Evolutionary conservation across 2,329 filamentous ascomycete species (phyloP), one percentile per base, ranked within the genome.

Genomic region (Diaporthe citriasiana): DNA sequence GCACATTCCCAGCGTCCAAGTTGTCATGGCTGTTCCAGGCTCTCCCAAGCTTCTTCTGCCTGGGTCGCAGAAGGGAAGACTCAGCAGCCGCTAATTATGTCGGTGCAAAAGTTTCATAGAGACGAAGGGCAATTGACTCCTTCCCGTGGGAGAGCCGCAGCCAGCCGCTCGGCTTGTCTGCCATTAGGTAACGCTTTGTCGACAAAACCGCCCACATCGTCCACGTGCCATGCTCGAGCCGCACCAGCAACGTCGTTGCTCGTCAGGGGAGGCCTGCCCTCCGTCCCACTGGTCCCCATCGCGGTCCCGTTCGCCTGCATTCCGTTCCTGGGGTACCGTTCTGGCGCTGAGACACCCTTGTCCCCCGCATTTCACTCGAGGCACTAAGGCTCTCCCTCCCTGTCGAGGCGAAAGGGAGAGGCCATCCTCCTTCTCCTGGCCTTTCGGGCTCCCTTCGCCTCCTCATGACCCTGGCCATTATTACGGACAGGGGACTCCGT

Each of bases 161-260:
- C 55, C 70, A 73, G n/a, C 70, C 70, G 63, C 35, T 17, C 47
- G 47, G 56, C 72, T 25, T 22, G 47, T 30, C 63, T 53, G 63
- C 33, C 63, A 68, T 74, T 73, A 75, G 65, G 73, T 75, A 75
- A 72, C 55, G 40, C 70, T 73, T 70, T 75, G 71, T 73, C 71
- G 35, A 73, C 71, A 68, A 73, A 73, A 70, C 55, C 33, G 47
- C 25, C 63, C 47, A 51, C 47, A 4, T 3, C 33, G 63, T 68
- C 63, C 63, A 68, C 63, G 63, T 68, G 63, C 63, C 33, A 27
- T 35, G 47, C n/a, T 25, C 45, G 50, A 66, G 63, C 45, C 60
- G 60, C 60, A 66, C 19, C 60, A 50, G 19, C 60, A 51, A 25
- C 63, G 17, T 45, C 45, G 33, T 66, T 15, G 51, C 27, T 51